Evolutionary conservation across 257 asterid species (phyloP).

Genomic region (Perilla frutescens): DNA sequence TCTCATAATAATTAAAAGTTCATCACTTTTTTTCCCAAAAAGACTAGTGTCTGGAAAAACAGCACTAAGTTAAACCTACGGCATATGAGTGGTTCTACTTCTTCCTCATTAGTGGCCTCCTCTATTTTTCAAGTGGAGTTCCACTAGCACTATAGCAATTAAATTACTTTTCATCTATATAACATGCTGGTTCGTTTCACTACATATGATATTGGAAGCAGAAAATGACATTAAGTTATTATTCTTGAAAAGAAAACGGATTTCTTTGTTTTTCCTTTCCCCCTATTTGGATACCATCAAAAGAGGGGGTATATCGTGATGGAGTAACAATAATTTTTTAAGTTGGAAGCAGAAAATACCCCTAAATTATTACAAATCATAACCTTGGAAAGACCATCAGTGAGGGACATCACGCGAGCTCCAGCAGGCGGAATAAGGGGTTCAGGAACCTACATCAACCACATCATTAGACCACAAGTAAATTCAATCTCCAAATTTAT

Average conservation of each 20-base stretch:
- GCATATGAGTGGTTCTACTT: background rate
- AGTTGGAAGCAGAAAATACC: slow-evolving; percentile 7
- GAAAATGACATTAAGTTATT: background rate
- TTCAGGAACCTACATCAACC: slow-evolving; percentile 80
- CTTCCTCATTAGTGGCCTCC: background rate
- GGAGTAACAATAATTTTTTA: background rate
- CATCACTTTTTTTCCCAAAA: background rate
- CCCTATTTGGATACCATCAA: background rate
- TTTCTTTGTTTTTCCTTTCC: background rate
- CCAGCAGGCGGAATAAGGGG: slow-evolving; percentile 96
- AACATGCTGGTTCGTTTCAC: background rate
- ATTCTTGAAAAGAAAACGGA: background rate
- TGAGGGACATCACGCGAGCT: slow-evolving; percentile 99
- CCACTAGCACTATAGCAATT: background rate
- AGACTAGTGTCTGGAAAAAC: background rate
- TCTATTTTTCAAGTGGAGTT: background rate
- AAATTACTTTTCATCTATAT: background rate
- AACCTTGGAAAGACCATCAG: slow-evolving; percentile 99
- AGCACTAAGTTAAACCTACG: background rate
- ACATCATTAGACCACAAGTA: slow-evolving; percentile 34
- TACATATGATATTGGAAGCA: background rate
- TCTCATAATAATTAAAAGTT: background rate
- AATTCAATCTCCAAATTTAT: slow-evolving; percentile 33
- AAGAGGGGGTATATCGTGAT: background rate
- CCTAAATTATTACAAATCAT: slow-evolving; percentile 30